Conservation (phyloP, 306 rosid species). For the Ziziphus jujuba region DNA sequence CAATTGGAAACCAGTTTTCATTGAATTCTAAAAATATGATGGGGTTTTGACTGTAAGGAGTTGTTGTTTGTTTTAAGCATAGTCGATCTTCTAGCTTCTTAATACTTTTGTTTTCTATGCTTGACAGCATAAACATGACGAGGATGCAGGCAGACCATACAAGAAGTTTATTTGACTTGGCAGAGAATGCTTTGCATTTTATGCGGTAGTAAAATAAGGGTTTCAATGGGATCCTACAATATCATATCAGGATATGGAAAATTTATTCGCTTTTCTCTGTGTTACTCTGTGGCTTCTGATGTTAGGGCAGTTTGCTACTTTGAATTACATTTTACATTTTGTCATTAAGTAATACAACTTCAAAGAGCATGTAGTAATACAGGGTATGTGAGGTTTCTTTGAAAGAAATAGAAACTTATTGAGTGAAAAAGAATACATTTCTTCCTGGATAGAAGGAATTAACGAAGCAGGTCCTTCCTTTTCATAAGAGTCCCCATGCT, state of each 20-base stretch:
- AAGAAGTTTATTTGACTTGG: constrained; percentile 66
- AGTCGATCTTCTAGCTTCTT: background rate
- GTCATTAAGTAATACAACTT: constrained; percentile 5
- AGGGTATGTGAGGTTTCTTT: too few species aligned
- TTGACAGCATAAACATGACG: constrained; percentile 92
- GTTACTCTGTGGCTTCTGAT: constrained; percentile 5
- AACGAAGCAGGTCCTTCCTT: too few species aligned
- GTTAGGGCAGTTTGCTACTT: constrained; percentile 5
- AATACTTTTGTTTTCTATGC: constrained; percentile 6
- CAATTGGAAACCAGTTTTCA: too few species aligned
- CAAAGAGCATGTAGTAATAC: too few species aligned
- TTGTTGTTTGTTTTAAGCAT: background rate
- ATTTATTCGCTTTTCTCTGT: constrained; percentile 7
- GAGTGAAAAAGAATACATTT: too few species aligned
- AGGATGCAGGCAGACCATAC: constrained; percentile 84
- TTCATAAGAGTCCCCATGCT: too few species aligned
- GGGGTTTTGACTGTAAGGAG: background rate
- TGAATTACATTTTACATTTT: constrained; percentile 7
- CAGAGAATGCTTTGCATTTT: constrained; percentile 35
- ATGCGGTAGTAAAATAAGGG: constrained; percentile 26
- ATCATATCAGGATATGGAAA: constrained; percentile 22
- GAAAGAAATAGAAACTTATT: too few species aligned
- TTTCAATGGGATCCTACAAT: constrained; percentile 30
- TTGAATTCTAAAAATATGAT: too few species aligned
- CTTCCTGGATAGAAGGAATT: too few species aligned